Evolutionary conservation across 2,329 filamentous ascomycete species (phyloP).

Genomic region (Seiridium cupressi): DNA sequence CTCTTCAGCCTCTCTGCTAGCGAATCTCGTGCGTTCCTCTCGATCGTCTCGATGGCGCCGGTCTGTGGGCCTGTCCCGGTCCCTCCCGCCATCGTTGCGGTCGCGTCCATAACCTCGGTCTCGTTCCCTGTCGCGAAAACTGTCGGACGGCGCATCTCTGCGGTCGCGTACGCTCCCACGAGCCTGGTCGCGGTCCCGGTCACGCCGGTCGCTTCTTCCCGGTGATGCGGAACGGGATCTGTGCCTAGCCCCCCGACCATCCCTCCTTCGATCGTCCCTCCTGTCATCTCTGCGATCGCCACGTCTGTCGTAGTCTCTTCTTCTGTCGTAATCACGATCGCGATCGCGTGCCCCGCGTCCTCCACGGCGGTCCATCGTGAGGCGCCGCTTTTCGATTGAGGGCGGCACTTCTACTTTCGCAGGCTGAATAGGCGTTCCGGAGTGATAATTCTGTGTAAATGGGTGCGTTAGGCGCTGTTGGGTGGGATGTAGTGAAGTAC

Average conservation of each 20-base stretch:
- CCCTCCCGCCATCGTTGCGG: constrained; percentile 21
- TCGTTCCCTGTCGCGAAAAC: constrained; percentile 25
- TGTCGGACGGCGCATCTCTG: neutral
- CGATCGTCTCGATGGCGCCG: constrained; percentile 8
- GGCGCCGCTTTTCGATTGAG: neutral
- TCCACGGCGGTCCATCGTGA: constrained; percentile 5
- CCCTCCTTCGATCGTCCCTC: constrained; percentile 24
- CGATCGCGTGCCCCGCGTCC: constrained; percentile 2
- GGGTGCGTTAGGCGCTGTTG: too few relatives aligned
- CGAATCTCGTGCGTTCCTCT: constrained; percentile 16
- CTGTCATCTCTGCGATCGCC: constrained; percentile 21
- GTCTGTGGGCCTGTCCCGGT: constrained; percentile 1
- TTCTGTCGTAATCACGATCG: neutral
- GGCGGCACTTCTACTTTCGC: too few relatives aligned
- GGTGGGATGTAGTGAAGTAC: too few relatives aligned
- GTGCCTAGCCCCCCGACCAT: constrained; percentile 16
- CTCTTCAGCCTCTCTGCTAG: constrained; percentile 10
- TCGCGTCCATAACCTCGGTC: constrained; percentile 30
- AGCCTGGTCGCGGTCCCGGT: constrained; percentile 31
- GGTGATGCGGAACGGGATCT: constrained; percentile 21
- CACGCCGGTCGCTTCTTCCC: constrained; percentile 23
- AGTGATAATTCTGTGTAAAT: too few relatives aligned
- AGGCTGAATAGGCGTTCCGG: too few relatives aligned
- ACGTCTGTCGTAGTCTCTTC: constrained; percentile 21
- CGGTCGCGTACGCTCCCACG: constrained; percentile 8